phyloP scores from a whole-genome alignment of 306 rosid genomes.

The Delonix regia region DNA sequence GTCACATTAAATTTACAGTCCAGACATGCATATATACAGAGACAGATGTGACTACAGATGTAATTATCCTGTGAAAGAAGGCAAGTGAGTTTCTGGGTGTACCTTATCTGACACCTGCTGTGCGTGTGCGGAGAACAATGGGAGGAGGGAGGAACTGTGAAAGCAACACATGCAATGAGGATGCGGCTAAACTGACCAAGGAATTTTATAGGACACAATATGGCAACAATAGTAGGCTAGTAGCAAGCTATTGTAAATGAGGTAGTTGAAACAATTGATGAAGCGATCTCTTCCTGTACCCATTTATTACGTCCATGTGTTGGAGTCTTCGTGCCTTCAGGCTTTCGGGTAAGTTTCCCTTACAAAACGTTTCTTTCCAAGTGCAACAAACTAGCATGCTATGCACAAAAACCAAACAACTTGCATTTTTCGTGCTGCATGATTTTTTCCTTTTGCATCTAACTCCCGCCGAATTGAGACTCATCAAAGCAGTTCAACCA shows the following conservation, averaged over 20 bases:
- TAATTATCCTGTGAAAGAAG: background rate
- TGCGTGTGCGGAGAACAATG: background rate
- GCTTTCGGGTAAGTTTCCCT: background rate
- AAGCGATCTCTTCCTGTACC: background rate
- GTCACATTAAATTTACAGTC: background rate
- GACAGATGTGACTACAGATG: background rate
- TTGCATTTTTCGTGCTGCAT: background rate
- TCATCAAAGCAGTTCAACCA: background rate
- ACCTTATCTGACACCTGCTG: background rate
- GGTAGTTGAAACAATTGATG: background rate
- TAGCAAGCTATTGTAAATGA: background rate
- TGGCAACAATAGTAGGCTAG: background rate
- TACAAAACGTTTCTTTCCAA: background rate
- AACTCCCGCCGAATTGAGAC: background rate
- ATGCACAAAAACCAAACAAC: background rate
- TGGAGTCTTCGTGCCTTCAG: no score
- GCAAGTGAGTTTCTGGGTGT: background rate
- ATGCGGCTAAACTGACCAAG: background rate
- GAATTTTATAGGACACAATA: background rate
- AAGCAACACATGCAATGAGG: background rate
- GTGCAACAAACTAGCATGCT: background rate
- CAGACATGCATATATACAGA: background rate
- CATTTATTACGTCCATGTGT: no score
- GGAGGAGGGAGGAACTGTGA: background rate
- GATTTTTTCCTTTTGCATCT: background rate